Evolutionary conservation across 495 filamentous ascomycete genomes (phyloP).

Genomic region (Hyphodiscus hymeniophilus): DNA sequence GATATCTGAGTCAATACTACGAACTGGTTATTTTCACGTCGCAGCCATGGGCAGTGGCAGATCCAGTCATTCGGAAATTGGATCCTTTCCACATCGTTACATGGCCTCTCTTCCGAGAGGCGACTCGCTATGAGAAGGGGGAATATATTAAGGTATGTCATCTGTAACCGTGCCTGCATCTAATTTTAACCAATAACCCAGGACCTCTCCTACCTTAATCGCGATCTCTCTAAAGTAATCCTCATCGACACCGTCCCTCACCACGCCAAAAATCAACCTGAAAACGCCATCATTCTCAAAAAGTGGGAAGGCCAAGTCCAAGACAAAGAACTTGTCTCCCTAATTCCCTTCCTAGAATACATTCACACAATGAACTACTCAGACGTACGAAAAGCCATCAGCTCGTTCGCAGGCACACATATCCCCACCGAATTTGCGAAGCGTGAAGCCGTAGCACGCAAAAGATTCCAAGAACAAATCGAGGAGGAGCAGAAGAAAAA

Average conservation of each 20-base stretch:
- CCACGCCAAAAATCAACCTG: conserved; percentile 78
- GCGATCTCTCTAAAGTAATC: conserved; percentile 87
- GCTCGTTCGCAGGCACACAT: conserved; percentile 76
- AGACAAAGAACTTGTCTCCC: conserved; percentile 74
- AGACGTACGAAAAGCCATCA: conserved; percentile 77
- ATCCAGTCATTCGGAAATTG: conserved; percentile 83
- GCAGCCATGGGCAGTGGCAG: conserved; percentile 69
- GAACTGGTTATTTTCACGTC: conserved; percentile 93
- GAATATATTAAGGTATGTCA: conserved; percentile 85
- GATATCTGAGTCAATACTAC: conserved; percentile 94
- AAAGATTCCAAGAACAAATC: conserved; percentile 68
- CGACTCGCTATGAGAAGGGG: conserved; percentile 88
- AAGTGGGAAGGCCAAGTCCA: conserved; percentile 79
- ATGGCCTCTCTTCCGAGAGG: conserved; percentile 91
- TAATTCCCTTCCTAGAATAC: conserved; percentile 96
- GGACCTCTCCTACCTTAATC: conserved; percentile 95
- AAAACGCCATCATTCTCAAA: conserved; percentile 85
- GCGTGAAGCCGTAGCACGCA: conserved; percentile 76
- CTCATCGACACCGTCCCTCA: conserved; percentile 77
- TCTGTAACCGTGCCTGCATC: no score
- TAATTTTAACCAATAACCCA: no score
- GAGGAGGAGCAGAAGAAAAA: conserved; percentile 59
- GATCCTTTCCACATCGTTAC: conserved; percentile 95
- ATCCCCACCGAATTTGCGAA: conserved; percentile 84
- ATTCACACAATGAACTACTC: conserved; percentile 84